Base-by-base conservation (phyloP, 306 rosid genomes). In the Hylodesmum podocarpum region DNA sequence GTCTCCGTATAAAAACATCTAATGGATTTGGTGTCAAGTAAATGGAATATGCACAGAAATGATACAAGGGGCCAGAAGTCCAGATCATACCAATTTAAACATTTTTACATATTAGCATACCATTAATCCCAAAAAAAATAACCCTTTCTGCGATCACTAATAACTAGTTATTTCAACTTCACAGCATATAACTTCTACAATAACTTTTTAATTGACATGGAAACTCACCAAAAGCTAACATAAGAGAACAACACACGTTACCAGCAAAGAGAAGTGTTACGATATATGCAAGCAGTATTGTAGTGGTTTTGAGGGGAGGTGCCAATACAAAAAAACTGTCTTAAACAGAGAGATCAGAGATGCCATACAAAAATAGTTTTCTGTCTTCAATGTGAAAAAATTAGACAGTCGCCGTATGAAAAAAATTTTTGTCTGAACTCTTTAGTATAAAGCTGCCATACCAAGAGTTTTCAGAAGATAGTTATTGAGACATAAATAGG, bases 11-110 rank as follows among this genome's bases (percentile, higher is more conserved):
- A 78, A 40, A 25, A 67, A 19, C 31, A 53, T 78, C 54, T 37
- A 5, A 43, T 44, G 72, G 16, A 53, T 77, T 64, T 25, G 46
- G 53, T 64, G 41, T 76, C n/a, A 40, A 12, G 49, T 27, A 73
- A 67, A 51, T 22, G 25, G 61, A 59, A 74, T 34, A 75, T 25
- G 43, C 44, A 75, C 34, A 36, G 55, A 12, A 31, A 39, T 59
- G 36, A 19, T 77, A 64, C 29, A 41, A 77, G 33, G 36, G 46
- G n/a, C n/a, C n/a, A n/a, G n/a, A n/a, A n/a, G n/a, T n/a, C 49
- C 70, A 70, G 63, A 69, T 77, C 34, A 70, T 44, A 66, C 25
- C 57, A 77, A 53, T 73, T 46, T 47, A 36, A 33, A 72, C 51
- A 72, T 14, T 57, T 34, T 39, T 15, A 47, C 46, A 47, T 64